phyloP scores from a whole-genome alignment of 352 stramenopile genomes.

The Phytopythium ostracodes region DNA sequence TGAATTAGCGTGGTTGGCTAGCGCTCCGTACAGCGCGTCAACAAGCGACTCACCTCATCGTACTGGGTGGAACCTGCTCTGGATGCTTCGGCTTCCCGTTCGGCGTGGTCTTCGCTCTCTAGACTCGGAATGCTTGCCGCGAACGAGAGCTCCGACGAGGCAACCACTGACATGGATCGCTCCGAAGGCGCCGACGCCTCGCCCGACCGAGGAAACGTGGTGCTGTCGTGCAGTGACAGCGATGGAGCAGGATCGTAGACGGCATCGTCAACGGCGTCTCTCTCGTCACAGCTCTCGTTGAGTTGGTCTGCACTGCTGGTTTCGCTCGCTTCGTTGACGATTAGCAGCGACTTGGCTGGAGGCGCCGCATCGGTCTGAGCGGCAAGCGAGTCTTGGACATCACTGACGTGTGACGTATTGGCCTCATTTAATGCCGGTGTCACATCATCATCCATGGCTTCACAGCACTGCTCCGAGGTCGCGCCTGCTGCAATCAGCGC shows the following conservation, averaged over 20 bases:
- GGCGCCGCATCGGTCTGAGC: background rate
- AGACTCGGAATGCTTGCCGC: slow-evolving; percentile 39
- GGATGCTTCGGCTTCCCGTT: slow-evolving; percentile 2
- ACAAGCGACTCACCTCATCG: too few species aligned
- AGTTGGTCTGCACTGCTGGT: background rate
- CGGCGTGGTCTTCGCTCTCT: slow-evolving; percentile 18
- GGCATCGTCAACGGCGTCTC: slow-evolving; percentile 1
- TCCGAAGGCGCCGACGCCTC: background rate
- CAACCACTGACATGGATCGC: slow-evolving; percentile 23
- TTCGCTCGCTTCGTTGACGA: background rate
- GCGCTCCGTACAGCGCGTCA: too few species aligned
- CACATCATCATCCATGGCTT: background rate
- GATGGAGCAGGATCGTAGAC: slow-evolving; percentile 1
- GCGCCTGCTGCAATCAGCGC: background rate
- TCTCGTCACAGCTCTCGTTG: background rate
- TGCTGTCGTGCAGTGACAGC: background rate
- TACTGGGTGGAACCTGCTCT: background rate
- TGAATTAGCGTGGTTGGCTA: too few species aligned
- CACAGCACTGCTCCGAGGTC: background rate
- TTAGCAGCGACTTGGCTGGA: background rate
- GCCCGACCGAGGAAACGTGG: background rate
- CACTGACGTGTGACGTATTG: background rate
- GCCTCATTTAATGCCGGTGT: background rate
- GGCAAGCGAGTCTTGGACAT: background rate
- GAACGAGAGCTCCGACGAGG: slow-evolving; percentile 48